phyloP scores from a whole-genome alignment of 108 stramenopile genomes.

The Skeletonema costatum region DNA sequence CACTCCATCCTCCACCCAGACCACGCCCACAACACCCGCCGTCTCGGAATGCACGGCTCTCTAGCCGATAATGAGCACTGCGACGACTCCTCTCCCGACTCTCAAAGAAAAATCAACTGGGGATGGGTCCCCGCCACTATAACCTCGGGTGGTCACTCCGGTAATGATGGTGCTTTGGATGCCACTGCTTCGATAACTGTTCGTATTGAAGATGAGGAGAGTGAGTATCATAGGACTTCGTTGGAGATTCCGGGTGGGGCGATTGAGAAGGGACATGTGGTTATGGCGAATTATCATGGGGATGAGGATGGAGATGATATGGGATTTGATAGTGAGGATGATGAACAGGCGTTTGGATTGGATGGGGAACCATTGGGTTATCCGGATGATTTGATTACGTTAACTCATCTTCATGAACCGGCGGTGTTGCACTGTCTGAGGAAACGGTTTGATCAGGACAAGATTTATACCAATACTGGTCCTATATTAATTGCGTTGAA shows the following conservation, averaged over 20 bases:
- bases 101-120: conserved; percentile 43
- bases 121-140: conserved; percentile 36
- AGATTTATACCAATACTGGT: conserved; percentile 93
- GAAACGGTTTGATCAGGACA: conserved; percentile 68
- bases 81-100: too few relatives aligned
- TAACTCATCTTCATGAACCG: conserved; percentile 84
- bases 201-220: conserved; percentile 19
- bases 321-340: background rate
- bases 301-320: conserved; percentile 28
- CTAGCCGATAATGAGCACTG: background rate
- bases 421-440: conserved; percentile 88
- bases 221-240: conserved; percentile 15
- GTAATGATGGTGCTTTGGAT: conserved; percentile 8
- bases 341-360: background rate
- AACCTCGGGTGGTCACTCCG: conserved; percentile 5
- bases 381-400: conserved; percentile 73
- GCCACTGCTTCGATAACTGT: conserved; percentile 10
- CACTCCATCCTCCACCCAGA: conserved; percentile 17
- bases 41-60: conserved; percentile 6
- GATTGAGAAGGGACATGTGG: conserved; percentile 30
- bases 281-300: conserved; percentile 39
- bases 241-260: conserved; percentile 18
- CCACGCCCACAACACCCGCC: background rate
- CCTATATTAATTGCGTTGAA: conserved; percentile 94
- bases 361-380: conserved; percentile 4